phyloP scores from a whole-genome alignment of 495 filamentous ascomycete genomes.

The Lasiosphaeriaceae sp. region DNA sequence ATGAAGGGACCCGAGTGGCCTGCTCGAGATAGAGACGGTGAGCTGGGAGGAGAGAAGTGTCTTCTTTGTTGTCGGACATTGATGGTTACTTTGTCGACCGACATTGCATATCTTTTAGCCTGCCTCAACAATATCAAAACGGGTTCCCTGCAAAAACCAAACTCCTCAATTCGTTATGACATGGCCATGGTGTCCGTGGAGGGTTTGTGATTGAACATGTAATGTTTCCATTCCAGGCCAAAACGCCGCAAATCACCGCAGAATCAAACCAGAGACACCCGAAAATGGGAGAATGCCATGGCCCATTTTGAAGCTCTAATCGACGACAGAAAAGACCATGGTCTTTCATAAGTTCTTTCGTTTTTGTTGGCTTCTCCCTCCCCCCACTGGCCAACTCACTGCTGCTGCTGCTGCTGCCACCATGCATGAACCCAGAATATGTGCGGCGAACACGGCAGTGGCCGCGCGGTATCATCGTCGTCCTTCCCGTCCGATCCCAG shows the following conservation, averaged over 20 bases:
- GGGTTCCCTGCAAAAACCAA: no score
- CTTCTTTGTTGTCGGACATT: no score
- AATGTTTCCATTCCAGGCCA: neutral
- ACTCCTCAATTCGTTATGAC: no score
- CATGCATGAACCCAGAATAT: neutral
- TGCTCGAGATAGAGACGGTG: no score
- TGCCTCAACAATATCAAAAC: no score
- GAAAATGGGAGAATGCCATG: neutral
- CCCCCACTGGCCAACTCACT: neutral
- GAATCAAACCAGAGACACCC: neutral
- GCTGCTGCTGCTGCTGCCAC: neutral
- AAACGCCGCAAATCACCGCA: neutral
- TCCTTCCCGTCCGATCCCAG: constrained; percentile 1
- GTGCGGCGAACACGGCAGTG: neutral
- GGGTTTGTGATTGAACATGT: neutral
- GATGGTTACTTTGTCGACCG: no score
- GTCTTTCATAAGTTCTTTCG: neutral
- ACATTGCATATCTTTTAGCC: no score
- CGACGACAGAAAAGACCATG: neutral
- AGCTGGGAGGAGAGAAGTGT: no score
- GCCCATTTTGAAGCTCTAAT: neutral
- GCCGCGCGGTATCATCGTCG: neutral
- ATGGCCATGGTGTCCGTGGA: no score
- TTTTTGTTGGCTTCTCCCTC: neutral
- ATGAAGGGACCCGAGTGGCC: no score